These are phyloP conservation scores for Gynochthodes officinalis DNA, from an alignment of 257 asterid species.

Conservation along the genomic window DNA sequence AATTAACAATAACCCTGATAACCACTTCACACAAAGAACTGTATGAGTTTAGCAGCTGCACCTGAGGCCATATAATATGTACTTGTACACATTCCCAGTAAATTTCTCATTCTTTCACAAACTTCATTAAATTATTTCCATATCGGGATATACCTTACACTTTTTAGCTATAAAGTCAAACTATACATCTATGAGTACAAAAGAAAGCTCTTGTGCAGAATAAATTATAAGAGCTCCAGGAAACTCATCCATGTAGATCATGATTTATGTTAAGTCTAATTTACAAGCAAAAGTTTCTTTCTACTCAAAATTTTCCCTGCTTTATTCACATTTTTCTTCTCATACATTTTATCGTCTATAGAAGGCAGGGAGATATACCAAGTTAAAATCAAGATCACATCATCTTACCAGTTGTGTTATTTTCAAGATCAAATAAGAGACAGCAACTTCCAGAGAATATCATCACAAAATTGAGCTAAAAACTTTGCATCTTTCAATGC, in stretches of 20 bases:
- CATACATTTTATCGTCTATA: neutral
- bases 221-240: neutral
- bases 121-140: neutral
- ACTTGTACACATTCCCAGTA: neutral
- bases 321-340: neutral
- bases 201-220: neutral
- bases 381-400: constrained; percentile 1
- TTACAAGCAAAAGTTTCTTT: neutral
- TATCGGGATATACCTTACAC: no score
- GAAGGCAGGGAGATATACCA: neutral
- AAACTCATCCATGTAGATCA: neutral
- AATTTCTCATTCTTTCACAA: constrained; percentile 1
- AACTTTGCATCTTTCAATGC: no score
- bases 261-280: neutral
- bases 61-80: neutral
- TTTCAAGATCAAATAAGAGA: neutral
- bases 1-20: neutral
- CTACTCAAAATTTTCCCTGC: neutral
- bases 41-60: neutral
- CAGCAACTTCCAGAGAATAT: neutral
- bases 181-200: neutral
- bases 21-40: neutral
- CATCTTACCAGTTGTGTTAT: neutral
- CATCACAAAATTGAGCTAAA: neutral
- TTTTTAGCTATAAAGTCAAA: neutral